A percentile compares a stretch with the other conserved stretches of the same genome.
Conservation (phyloP, 139 green algal species). For the Asterochloris sp. region DNA sequence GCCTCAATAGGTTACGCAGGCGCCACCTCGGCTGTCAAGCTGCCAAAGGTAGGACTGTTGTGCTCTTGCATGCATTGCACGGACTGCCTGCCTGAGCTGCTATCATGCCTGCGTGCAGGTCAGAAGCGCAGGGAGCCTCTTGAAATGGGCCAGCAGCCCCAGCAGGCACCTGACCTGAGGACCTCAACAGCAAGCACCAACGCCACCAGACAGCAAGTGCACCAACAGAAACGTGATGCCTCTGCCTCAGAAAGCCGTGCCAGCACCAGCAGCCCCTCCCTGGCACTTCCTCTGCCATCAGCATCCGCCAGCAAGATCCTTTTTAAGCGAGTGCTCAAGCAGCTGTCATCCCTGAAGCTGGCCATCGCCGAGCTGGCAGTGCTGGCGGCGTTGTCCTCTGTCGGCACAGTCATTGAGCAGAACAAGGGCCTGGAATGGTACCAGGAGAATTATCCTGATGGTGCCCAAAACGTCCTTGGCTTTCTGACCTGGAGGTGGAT, state of each 20-base stretch:
- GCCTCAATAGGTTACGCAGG: too few species aligned
- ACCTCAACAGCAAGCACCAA: too few species aligned
- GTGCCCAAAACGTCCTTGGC: conserved; percentile 46
- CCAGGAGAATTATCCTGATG: conserved; percentile 43
- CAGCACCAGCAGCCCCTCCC: neutral
- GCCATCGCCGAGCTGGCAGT: conserved; percentile 83
- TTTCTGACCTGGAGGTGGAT: conserved; percentile 78
- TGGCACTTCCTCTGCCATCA: neutral
- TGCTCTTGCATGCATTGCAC: too few species aligned
- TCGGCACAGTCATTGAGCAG: conserved; percentile 94
- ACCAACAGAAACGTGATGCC: too few species aligned
- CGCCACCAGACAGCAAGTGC: too few species aligned
- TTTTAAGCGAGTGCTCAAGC: conserved; percentile 33
- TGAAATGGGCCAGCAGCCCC: too few species aligned
- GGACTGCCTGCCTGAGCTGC: too few species aligned
- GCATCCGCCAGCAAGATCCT: conserved; percentile 16
- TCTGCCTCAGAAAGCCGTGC: neutral
- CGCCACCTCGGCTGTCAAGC: too few species aligned
- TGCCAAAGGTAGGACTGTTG: too few species aligned
- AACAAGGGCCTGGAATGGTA: conserved; percentile 82
- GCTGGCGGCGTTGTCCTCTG: conserved; percentile 76
- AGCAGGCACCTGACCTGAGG: too few species aligned
- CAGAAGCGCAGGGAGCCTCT: too few species aligned
- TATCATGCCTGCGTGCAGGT: too few species aligned
- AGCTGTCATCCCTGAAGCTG: conserved; percentile 81